Base-by-base conservation (phyloP, 2,329 filamentous ascomycete species). In the Neonectria coccinea region DNA sequence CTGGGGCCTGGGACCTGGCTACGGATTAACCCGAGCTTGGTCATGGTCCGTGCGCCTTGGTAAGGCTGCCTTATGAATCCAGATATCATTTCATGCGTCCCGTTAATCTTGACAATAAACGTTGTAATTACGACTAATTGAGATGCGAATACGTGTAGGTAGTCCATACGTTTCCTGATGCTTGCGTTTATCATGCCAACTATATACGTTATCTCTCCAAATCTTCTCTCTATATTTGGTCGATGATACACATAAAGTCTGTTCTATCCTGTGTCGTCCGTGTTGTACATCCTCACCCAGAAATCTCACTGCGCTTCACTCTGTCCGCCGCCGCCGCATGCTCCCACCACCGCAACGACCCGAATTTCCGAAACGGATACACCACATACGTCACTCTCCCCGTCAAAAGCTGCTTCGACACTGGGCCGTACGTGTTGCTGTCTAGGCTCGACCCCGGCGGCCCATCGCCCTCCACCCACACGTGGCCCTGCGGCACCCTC, bases 401-500 rank as follows among this genome's bases (percentile, higher is more conserved):
- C 41, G 89, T 89, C 39, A 98, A 86, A 67, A 98, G 77, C 59
- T 87, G 88, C 68, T 88, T 88, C 25, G 92, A 91, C 52, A 97
- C 89, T 4, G 96, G 93, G 1, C 96, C 96, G 78, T 97, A 97
- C 12, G 89, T 89, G 79, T 97, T 97, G 79, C 94, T 97, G 80
- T 99, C 96, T 64, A 90, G 78, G 59, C 88, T 93, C 72, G 87
- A 87, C 55, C 86, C 85, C 71, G 88, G 86, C 73, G 87, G 86
- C 12, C 91, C 93, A 76, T 99, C 96, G 1, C 96, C 96, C 77
- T 98, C 95, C 1, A 99, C 89, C 96, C 96, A 99, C 29, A 98
- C 85, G 81, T 98, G 94, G 18, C 93, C 93, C 67, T 85, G 85
- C 5, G 94, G 95, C 22, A 99, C 87, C 67, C 86, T 85, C 50